A percentile compares a stretch with the other conserved stretches of the same genome.
Evolutionary conservation across 2,329 filamentous ascomycete genomes (phyloP).

Genomic region (Dothiorella sarmentorum): DNA sequence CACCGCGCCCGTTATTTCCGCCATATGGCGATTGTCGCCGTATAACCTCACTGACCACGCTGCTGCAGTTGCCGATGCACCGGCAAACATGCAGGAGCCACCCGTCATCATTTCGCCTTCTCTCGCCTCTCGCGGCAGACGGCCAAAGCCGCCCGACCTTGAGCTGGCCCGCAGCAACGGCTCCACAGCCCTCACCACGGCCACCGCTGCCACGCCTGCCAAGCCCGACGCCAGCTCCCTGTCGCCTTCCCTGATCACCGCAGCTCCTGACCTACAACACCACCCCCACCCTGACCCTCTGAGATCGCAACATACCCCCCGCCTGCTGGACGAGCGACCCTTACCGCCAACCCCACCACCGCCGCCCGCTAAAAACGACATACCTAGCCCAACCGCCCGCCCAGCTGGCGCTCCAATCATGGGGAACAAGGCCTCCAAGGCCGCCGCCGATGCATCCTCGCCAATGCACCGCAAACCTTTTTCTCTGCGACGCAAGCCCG

Average conservation of each 20-base stretch:
- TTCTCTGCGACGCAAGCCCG: slow-evolving; percentile 17
- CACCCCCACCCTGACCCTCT: slow-evolving; percentile 3
- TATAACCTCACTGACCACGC: slow-evolving; percentile 9
- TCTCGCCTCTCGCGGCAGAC: slow-evolving; percentile 31
- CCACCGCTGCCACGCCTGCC: slow-evolving; percentile 27
- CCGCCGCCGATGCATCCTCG: background rate
- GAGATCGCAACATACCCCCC: background rate
- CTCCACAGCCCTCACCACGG: slow-evolving; percentile 31
- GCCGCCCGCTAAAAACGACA: slow-evolving; percentile 30
- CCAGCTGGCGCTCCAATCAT: slow-evolving; percentile 18
- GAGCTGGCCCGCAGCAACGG: slow-evolving; percentile 36
- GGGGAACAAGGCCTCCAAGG: slow-evolving; percentile 27
- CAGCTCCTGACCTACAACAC: slow-evolving; percentile 20
- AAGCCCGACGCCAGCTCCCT: slow-evolving; percentile 23
- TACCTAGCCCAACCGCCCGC: background rate
- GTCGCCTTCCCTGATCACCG: slow-evolving; percentile 13
- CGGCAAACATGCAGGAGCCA: slow-evolving; percentile 18
- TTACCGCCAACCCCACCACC: slow-evolving; percentile 29
- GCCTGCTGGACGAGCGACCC: slow-evolving; percentile 25
- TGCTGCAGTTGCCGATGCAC: slow-evolving; percentile 12
- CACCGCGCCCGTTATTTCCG: background rate
- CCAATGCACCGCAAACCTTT: background rate
- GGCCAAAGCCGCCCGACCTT: slow-evolving; percentile 30
- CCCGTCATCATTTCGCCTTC: slow-evolving; percentile 32
- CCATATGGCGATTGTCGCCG: background rate